Base-by-base conservation (phyloP, 2,329 filamentous ascomycete species). In the Aspergillus latus region DNA sequence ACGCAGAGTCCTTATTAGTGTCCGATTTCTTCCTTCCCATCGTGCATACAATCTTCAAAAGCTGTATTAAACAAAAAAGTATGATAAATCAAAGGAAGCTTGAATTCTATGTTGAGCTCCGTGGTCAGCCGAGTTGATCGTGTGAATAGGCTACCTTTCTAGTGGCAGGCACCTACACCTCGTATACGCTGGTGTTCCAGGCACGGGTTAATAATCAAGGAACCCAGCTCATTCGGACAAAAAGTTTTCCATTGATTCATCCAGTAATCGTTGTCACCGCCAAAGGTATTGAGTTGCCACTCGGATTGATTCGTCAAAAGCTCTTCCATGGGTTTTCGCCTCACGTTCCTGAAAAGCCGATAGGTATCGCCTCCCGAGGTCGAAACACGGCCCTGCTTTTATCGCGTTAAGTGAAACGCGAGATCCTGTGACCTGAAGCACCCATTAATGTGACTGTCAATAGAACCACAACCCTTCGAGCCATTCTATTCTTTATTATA, bases 351-450 rank as follows among this genome's bases (percentile, higher is more conserved):
- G 60, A 59, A 45, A 55, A 51, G 48, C 39, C 21, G 21, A 21
- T 21, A 21, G 21, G 21, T 21, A 21, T 21, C 21, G 21, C 21
- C 21, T 21, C 21, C 21, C 21, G 21, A 21, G 21, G 21, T 21
- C 21, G 21, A 21, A 21, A 21, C 21, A 21, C 21, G 21, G 21
- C 21, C 21, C 21, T 21, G 45, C 40, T 11, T 46, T 29, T 49
- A 57, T 62, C 72, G 72, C 71, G 72, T 74, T 66, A 74, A 74
- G 70, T 74, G 70, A 66, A 73, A 74, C 72, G 69, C 72, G 72
- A 74, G 72, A 72, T 61, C 64, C 21, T 21, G 21, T 21, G 21
- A 21, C 21, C 21, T 21, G 21, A 21, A 21, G 21, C 21, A 21
- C 21, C 21, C 21, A 21, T 21, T 21, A 21, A 21, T 21, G 21